These are phyloP conservation scores for Populus hybrid DNA, from an alignment of 441 rosid genomes.

Conservation along the genomic window DNA sequence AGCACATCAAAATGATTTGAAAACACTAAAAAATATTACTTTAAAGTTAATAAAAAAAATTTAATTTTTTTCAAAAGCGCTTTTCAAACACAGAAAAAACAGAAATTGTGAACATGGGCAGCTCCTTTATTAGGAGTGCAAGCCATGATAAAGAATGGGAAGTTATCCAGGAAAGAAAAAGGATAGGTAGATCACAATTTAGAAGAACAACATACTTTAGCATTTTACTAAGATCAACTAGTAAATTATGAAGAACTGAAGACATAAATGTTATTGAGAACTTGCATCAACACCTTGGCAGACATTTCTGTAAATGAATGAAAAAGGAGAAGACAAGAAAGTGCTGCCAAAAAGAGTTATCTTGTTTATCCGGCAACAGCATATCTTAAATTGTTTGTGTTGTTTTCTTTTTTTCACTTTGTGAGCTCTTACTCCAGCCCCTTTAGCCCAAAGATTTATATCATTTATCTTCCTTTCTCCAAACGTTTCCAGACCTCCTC, in stretches of 20 bases:
- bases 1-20: too few species aligned
- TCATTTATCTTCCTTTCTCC: background rate
- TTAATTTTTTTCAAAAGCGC: too few species aligned
- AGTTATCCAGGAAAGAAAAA: background rate
- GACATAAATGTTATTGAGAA: background rate
- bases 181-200: background rate
- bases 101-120: background rate
- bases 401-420: background rate
- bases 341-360: background rate
- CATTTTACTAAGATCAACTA: background rate
- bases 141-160: slow-evolving; percentile 1
- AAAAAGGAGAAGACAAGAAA: background rate
- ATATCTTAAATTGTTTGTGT: background rate
- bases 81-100: too few species aligned
- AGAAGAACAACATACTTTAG: background rate
- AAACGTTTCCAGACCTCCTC: background rate
- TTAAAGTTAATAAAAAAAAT: too few species aligned
- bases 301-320: too few species aligned
- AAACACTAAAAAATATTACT: too few species aligned
- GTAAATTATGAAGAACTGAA: background rate
- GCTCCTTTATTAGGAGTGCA: background rate
- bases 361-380: background rate
- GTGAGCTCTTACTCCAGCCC: background rate
- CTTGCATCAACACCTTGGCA: background rate
- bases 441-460: background rate